Evolutionary conservation across 2,329 filamentous ascomycete species (phyloP).

Genomic region (Claviceps maximensis): DNA sequence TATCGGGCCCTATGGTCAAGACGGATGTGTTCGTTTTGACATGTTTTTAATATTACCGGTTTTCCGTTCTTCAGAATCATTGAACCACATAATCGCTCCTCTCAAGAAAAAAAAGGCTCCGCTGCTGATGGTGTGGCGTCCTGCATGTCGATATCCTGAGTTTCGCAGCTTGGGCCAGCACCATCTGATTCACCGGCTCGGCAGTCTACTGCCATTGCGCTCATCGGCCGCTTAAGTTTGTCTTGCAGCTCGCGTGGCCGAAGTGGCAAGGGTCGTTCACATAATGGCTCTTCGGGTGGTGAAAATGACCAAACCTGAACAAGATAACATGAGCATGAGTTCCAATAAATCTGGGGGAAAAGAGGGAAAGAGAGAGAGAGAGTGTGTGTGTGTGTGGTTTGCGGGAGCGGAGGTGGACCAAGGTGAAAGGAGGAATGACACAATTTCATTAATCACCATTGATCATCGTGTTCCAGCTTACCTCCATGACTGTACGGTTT

Average conservation of each 20-base stretch:
- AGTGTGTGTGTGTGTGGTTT: not conserved
- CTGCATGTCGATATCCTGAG: slow-evolving; percentile 41
- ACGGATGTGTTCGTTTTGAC: not conserved
- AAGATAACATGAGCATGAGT: slow-evolving; percentile 5
- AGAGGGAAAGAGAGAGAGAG: not conserved
- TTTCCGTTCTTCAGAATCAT: not conserved
- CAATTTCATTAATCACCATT: not conserved
- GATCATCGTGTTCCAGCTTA: slow-evolving; percentile 19
- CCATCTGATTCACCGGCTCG: slow-evolving; percentile 18
- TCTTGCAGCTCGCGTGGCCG: slow-evolving; percentile 34
- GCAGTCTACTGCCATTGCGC: slow-evolving; percentile 35
- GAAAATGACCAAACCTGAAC: slow-evolving; percentile 86
- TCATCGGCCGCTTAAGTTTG: slow-evolving; percentile 34
- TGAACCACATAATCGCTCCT: not conserved
- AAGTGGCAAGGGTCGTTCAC: slow-evolving; percentile 38
- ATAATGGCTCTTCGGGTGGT: slow-evolving; percentile 58
- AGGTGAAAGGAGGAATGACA: too few relatives aligned
- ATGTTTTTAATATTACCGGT: not conserved
- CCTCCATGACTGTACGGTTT: slow-evolving; percentile 93
- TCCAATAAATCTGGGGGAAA: not conserved
- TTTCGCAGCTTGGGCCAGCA: slow-evolving; percentile 20
- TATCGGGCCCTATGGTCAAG: not conserved
- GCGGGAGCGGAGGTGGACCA: too few relatives aligned
- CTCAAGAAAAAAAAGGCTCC: slow-evolving; percentile 20
- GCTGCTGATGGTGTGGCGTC: slow-evolving; percentile 44